phyloP scores from a whole-genome alignment of 2,329 filamentous ascomycete species.

The Onygenales sp. region DNA sequence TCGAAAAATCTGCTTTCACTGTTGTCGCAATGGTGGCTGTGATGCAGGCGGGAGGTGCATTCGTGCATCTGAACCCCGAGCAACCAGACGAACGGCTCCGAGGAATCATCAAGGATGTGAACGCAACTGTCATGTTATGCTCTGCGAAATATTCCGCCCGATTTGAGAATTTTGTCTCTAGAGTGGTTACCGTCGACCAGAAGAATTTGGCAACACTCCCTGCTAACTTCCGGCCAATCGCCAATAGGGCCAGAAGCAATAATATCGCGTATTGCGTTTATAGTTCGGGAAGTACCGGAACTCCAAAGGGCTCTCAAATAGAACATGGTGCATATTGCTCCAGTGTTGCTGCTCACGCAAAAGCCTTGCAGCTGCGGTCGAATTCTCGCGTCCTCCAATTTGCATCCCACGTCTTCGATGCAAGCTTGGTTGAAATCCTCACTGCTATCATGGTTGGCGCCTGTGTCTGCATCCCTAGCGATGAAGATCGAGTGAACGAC shows the following conservation, averaged over 20 bases:
- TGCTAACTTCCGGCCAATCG: slow-evolving; percentile 4
- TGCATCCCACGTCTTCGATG: slow-evolving; percentile 42
- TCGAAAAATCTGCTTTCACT: slow-evolving; percentile 65
- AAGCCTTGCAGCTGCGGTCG: slow-evolving; percentile 32
- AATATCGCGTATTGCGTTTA: slow-evolving; percentile 45
- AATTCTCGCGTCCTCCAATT: slow-evolving; percentile 47
- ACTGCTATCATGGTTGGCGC: slow-evolving; percentile 43
- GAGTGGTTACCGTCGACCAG: slow-evolving; percentile 5
- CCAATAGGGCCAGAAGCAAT: slow-evolving; percentile 5
- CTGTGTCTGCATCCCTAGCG: slow-evolving; percentile 49
- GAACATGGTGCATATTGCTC: slow-evolving; percentile 44
- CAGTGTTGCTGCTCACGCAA: slow-evolving; percentile 42
- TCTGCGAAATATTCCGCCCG: slow-evolving; percentile 1
- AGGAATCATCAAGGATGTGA: slow-evolving; percentile 15
- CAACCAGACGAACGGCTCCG: slow-evolving; percentile 18
- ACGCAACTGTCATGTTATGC: slow-evolving; percentile 8
- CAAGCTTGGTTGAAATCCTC: slow-evolving; percentile 41
- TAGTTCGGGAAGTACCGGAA: slow-evolving; percentile 41
- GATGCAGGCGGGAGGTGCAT: slow-evolving; percentile 22
- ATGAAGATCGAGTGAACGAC: slow-evolving; percentile 41
- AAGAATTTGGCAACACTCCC: slow-evolving; percentile 8
- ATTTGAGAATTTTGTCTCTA: background rate
- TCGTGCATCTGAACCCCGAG: slow-evolving; percentile 22
- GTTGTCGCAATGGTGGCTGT: slow-evolving; percentile 40
- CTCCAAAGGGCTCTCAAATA: slow-evolving; percentile 46